Evolutionary conservation across 495 filamentous ascomycete genomes (phyloP).

Genomic region (Neurospora sp.): DNA sequence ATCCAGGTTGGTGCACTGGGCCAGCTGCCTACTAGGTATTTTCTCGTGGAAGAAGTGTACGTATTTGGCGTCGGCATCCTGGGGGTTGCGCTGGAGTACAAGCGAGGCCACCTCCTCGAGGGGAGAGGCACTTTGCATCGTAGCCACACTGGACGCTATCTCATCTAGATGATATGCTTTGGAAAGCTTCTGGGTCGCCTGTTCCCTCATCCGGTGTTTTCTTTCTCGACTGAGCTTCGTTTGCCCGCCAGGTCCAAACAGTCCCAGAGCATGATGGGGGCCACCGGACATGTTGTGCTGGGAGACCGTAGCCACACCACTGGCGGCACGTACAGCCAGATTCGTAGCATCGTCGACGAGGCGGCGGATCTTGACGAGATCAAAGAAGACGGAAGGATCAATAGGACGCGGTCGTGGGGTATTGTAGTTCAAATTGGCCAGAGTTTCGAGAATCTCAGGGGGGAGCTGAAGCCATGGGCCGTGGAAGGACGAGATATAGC

Average conservation of each 20-base stretch:
- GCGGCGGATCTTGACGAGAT: constrained; percentile 67
- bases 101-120: constrained; percentile 68
- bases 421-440: constrained; percentile 69
- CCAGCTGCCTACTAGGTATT: constrained; percentile 67
- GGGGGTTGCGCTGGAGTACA: constrained; percentile 54
- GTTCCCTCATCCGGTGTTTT: constrained; percentile 64
- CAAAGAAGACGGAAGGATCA: constrained; percentile 72
- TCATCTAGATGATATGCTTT: constrained; percentile 70
- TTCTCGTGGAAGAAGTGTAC: constrained; percentile 86
- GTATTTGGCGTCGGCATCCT: constrained; percentile 63
- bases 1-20: constrained; percentile 56
- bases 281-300: constrained; percentile 46
- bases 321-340: constrained; percentile 65
- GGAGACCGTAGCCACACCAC: constrained; percentile 53
- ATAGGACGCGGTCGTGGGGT: constrained; percentile 64
- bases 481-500: constrained; percentile 75
- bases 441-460: constrained; percentile 66
- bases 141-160: constrained; percentile 70
- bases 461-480: constrained; percentile 80
- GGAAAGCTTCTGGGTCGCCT: constrained; percentile 64
- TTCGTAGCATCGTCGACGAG: constrained; percentile 69
- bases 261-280: constrained; percentile 46
- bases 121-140: constrained; percentile 71
- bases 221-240: constrained; percentile 62
- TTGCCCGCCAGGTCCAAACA: constrained; percentile 44